phyloP scores from a whole-genome alignment of 192 early-diverging fungal species.

The Umbelopsis vinacea region DNA sequence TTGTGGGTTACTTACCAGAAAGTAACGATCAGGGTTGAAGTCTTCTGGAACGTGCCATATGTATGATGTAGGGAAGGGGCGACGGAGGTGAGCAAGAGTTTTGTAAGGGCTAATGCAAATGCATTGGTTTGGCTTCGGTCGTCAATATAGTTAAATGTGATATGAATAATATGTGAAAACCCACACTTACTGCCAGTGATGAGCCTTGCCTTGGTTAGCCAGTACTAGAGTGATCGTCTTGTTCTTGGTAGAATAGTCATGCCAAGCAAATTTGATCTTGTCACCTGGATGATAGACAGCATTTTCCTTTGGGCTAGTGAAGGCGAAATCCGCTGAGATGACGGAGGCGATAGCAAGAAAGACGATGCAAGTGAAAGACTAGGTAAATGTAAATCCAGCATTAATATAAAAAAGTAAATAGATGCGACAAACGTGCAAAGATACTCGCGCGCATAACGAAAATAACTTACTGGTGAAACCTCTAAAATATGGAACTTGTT shows the following conservation, averaged over 20 bases:
- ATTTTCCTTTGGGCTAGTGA: conserved; percentile 17
- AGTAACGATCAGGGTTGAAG: neutral
- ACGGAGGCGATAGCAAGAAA: neutral
- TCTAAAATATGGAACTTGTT: too few species aligned
- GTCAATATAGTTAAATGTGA: neutral
- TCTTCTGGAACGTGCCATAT: neutral
- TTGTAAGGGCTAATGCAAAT: conserved; percentile 2
- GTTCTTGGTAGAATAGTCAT: conserved; percentile 12
- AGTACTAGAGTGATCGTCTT: conserved; percentile 5
- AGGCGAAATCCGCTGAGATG: neutral
- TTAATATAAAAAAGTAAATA: too few species aligned
- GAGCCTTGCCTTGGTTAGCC: conserved; percentile 14
- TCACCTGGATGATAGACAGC: neutral
- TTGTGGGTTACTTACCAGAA: neutral
- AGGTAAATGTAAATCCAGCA: neutral
- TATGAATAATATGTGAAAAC: neutral
- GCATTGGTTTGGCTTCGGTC: too few species aligned
- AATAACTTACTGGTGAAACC: too few species aligned
- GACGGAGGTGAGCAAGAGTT: neutral
- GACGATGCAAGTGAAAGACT: neutral
- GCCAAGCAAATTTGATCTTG: conserved; percentile 14
- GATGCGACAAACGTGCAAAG: too few species aligned
- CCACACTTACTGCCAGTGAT: conserved; percentile 13
- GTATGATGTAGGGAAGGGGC: conserved; percentile 1
- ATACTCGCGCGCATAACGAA: too few species aligned